A percentile compares a stretch with the other conserved stretches of the same genome.
phyloP scores from a whole-genome alignment of 305 asterid genomes.

The Withania somnifera region DNA sequence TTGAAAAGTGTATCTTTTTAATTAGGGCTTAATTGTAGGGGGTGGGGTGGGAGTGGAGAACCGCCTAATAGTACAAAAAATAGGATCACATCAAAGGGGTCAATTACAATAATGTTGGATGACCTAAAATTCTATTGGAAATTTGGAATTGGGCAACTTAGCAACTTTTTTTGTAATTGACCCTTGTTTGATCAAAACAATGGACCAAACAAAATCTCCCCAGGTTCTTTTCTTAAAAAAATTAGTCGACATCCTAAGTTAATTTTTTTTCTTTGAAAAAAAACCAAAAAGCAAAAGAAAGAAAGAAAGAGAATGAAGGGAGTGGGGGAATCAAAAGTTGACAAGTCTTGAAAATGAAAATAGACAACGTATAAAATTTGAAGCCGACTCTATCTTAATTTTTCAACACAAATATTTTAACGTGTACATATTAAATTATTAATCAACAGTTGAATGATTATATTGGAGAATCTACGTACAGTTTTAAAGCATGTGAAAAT shows the following conservation, averaged over 20 bases:
- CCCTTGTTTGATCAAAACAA: slow-evolving; percentile 1
- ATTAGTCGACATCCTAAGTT: not conserved
- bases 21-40: not conserved
- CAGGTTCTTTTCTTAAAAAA: not conserved
- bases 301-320: not conserved
- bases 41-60: not conserved
- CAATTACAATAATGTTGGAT: slow-evolving; percentile 9
- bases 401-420: not conserved
- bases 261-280: too few species aligned
- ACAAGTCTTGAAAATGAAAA: slow-evolving; percentile 14
- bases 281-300: not conserved
- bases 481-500: slow-evolving; percentile 1
- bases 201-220: not conserved
- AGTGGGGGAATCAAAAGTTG: not conserved
- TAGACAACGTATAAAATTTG: slow-evolving; percentile 17
- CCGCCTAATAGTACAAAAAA: slow-evolving; percentile 28
- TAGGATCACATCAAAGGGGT: slow-evolving; percentile 14
- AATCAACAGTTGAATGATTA: slow-evolving; percentile 13
- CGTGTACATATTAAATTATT: not conserved
- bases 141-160: not conserved
- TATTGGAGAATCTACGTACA: slow-evolving; percentile 10
- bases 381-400: slow-evolving; percentile 5
- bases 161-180: slow-evolving; percentile 12
- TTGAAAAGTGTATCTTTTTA: not conserved
- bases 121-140: slow-evolving; percentile 3